Conservation (phyloP, 108 stramenopile genomes). For the Cyclotella atomus region DNA sequence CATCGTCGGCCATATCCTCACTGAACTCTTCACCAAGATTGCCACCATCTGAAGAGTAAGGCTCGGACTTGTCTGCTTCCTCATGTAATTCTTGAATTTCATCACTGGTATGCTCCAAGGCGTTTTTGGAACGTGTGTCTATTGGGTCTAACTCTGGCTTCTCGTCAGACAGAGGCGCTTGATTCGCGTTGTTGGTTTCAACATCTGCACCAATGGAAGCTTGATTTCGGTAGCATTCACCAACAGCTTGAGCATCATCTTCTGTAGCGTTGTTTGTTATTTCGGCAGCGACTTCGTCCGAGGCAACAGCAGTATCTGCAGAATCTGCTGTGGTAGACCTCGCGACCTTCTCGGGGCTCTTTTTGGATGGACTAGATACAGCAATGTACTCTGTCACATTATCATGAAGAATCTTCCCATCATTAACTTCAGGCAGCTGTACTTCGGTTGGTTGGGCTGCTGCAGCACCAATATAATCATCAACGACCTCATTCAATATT, state of each 20-base stretch:
- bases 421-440: neutral
- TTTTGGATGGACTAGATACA: conserved; percentile 10
- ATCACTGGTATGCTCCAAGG: neutral
- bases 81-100: neutral
- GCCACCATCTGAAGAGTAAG: conserved; percentile 19
- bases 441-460: neutral
- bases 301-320: neutral
- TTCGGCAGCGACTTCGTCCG: too few species aligned
- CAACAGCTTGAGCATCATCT: too few species aligned
- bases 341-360: neutral
- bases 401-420: conserved; percentile 17
- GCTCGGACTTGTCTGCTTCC: neutral
- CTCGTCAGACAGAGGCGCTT: too few species aligned
- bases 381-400: conserved; percentile 11
- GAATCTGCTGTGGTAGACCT: too few species aligned
- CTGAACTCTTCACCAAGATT: conserved; percentile 8
- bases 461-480: conserved; percentile 31
- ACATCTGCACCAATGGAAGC: too few species aligned
- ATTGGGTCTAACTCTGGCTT: too few species aligned
- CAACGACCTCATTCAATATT: conserved; percentile 34
- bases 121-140: too few species aligned
- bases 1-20: conserved; percentile 53
- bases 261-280: too few species aligned
- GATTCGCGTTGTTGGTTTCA: too few species aligned
- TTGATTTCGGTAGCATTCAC: too few species aligned